These are phyloP conservation scores for Lojkania enalia DNA, from an alignment of 2,329 filamentous ascomycete species.

Conservation along the genomic window DNA sequence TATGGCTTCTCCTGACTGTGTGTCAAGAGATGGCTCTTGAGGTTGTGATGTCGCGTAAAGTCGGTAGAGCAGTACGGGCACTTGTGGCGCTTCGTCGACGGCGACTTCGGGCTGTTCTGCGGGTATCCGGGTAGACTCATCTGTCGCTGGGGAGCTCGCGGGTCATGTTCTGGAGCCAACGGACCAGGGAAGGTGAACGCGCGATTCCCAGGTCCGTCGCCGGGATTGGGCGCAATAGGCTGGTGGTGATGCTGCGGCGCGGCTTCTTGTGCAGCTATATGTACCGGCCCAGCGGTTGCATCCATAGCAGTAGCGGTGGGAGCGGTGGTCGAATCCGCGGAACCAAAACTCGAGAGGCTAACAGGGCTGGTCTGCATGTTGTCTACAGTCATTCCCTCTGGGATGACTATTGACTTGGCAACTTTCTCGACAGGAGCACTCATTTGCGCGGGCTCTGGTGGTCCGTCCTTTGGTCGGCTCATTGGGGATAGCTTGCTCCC, in stretches of 20 bases:
- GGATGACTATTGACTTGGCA: conserved; percentile 54
- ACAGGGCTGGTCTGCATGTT: conserved; percentile 57
- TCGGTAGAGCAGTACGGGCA: conserved; percentile 96
- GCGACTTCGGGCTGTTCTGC: conserved; percentile 66
- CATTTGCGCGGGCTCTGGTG: conserved; percentile 49
- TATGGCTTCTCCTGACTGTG: conserved; percentile 99
- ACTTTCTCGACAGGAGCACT: conserved; percentile 54
- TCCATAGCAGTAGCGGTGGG: conserved; percentile 56
- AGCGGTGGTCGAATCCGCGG: conserved; percentile 52
- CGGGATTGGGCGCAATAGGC: conserved; percentile 40
- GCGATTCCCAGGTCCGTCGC: conserved; percentile 51
- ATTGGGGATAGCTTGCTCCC: conserved; percentile 45
- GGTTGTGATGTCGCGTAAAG: conserved; percentile 95
- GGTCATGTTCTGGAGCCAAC: conserved; percentile 51
- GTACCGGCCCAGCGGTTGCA: conserved; percentile 52
- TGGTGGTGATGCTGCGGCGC: conserved; percentile 45
- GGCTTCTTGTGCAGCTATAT: conserved; percentile 41
- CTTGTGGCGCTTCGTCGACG: conserved; percentile 86
- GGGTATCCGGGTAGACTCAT: conserved; percentile 63
- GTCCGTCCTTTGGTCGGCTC: conserved; percentile 48
- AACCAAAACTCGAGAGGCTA: conserved; percentile 58
- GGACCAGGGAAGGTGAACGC: conserved; percentile 68
- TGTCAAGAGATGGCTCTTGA: conserved; percentile 95
- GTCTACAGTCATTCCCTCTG: conserved; percentile 49
- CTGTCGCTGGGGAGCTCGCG: conserved; percentile 57